phyloP scores from a whole-genome alignment of 2,329 filamentous ascomycete genomes.

The Diaporthe velutina region DNA sequence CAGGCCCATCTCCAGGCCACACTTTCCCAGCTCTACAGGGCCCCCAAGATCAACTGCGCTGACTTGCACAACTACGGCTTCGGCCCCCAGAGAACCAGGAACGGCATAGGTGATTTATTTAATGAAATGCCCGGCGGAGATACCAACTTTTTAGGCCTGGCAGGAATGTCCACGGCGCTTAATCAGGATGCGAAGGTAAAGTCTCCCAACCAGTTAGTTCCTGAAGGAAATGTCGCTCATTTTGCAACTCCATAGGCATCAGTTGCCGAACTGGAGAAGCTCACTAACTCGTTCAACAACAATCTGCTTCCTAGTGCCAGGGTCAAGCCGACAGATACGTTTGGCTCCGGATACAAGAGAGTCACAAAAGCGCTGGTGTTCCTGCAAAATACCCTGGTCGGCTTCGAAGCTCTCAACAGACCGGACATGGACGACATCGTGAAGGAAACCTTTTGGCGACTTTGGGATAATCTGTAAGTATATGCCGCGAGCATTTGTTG shows the following conservation, averaged over 20 bases:
- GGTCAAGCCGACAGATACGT: background rate
- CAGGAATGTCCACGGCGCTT: background rate
- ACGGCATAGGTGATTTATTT: background rate
- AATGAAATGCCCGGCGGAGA: background rate
- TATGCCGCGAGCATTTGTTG: background rate
- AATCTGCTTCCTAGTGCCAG: background rate
- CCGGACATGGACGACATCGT: background rate
- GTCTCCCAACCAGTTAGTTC: background rate
- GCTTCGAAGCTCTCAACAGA: background rate
- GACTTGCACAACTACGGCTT: background rate
- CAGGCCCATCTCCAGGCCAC: background rate
- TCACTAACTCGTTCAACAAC: background rate
- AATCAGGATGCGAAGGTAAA: background rate
- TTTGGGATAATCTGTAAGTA: background rate
- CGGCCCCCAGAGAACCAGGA: background rate
- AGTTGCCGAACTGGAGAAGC: background rate
- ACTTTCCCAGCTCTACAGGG: background rate
- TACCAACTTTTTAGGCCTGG: background rate
- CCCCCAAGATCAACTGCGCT: background rate
- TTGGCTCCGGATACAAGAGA: background rate
- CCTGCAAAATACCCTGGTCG: background rate
- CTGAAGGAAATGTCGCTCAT: background rate
- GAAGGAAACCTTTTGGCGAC: background rate
- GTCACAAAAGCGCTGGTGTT: background rate
- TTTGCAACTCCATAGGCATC: background rate